A percentile compares a stretch with the other conserved stretches of the same genome.
Conservation (phyloP, 495 filamentous ascomycete species). For the Xylona heveae region DNA sequence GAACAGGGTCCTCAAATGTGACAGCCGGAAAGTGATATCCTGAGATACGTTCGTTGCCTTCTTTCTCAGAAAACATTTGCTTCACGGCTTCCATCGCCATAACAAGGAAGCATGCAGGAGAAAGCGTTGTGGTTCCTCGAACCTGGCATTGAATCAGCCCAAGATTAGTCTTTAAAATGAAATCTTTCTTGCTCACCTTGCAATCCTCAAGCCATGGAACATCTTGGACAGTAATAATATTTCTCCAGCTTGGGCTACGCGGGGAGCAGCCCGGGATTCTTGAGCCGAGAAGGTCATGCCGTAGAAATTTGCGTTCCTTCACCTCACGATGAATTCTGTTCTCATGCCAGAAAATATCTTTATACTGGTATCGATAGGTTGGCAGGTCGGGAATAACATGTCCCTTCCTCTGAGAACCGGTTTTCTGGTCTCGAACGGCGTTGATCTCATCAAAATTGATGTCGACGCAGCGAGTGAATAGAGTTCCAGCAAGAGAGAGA, state of each 20-base stretch:
- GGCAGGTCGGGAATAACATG: no score
- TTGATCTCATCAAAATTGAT: conserved; percentile 9
- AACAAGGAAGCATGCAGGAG: conserved; percentile 20
- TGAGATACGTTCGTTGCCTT: no score
- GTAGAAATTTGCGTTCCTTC: conserved; percentile 17
- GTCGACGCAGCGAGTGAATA: conserved; percentile 9
- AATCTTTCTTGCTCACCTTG: no score
- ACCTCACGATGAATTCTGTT: conserved; percentile 24
- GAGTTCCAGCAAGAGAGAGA: conserved; percentile 12
- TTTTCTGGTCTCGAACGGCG: no score
- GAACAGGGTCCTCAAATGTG: no score
- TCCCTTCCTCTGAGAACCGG: no score
- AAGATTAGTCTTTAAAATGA: no score
- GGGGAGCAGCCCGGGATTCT: neutral
- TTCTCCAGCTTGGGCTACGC: conserved; percentile 20
- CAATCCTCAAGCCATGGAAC: conserved; percentile 29
- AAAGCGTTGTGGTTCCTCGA: no score
- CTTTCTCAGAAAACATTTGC: no score
- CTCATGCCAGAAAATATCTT: conserved; percentile 21
- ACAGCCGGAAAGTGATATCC: no score
- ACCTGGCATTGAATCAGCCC: no score
- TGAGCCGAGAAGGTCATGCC: conserved; percentile 25
- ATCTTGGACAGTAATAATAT: conserved; percentile 19
- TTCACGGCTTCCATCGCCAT: conserved; percentile 26
- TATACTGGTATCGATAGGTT: conserved; percentile 28